Percentiles rank a stretch among this genome's conserved stretches.
Conservation (phyloP, 2,329 filamentous ascomycete genomes). For the Paraphoma chrysanthemicola region DNA sequence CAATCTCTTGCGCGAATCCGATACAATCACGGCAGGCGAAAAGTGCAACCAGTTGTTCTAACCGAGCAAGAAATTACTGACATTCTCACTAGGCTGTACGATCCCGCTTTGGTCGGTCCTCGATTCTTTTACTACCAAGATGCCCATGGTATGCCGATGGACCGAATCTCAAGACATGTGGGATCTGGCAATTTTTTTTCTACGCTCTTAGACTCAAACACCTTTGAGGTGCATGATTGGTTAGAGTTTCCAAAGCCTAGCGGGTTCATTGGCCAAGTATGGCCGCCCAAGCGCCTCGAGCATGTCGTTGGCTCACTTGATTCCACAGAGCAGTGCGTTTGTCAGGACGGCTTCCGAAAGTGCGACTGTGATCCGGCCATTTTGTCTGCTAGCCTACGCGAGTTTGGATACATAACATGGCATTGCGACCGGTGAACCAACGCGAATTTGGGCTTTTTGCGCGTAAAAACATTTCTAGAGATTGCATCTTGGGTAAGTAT, state of each 20-base stretch:
- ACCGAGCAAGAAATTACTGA: neutral
- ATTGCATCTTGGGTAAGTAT: neutral
- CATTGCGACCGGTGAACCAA: neutral
- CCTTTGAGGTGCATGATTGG: neutral
- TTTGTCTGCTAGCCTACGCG: neutral
- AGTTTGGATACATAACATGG: neutral
- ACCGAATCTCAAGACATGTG: neutral
- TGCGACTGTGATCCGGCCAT: neutral
- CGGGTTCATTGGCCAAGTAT: neutral
- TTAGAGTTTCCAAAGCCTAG: neutral
- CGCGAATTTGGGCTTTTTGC: neutral
- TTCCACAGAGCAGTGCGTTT: neutral
- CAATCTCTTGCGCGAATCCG: neutral
- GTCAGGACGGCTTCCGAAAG: neutral
- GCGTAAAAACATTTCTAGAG: neutral
- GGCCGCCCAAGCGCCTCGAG: neutral
- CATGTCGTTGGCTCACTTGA: neutral
- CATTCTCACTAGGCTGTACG: neutral
- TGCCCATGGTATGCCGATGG: neutral
- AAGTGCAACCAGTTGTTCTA: neutral
- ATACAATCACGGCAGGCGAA: neutral
- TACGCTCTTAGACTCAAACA: neutral
- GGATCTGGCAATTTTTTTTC: neutral
- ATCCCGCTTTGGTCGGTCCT: neutral
- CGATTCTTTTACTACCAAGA: neutral